Evolutionary conservation across 1,284 basidiomycete species (phyloP).

Genomic region (Lentinula novae-zelandiae): DNA sequence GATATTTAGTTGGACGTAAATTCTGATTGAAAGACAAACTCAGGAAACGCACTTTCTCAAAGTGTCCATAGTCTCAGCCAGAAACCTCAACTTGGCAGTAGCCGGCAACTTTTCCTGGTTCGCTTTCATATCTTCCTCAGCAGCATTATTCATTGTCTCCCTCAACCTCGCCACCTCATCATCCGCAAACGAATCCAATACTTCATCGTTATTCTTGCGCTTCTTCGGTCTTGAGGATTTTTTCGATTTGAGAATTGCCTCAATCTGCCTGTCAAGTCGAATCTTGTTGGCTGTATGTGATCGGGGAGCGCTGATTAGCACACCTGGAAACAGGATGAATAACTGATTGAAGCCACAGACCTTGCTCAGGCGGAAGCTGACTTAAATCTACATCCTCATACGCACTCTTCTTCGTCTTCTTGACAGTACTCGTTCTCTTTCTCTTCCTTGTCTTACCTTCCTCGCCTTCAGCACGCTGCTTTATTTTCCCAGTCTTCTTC

Average conservation of each 20-base stretch:
- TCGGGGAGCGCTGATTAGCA: not conserved
- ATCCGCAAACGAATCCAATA: conserved; percentile 85
- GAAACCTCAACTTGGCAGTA: conserved; percentile 78
- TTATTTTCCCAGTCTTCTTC: conserved; percentile 39
- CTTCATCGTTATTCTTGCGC: conserved; percentile 75
- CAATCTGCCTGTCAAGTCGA: conserved; percentile 70
- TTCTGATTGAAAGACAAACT: conserved; percentile 1
- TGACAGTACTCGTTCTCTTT: conserved; percentile 34
- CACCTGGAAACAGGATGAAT: not conserved
- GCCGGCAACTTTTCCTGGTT: conserved; percentile 86
- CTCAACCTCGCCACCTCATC: conserved; percentile 86
- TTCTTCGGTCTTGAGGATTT: conserved; percentile 63
- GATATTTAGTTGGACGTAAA: conserved; percentile 1
- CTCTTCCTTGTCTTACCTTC: conserved; percentile 47
- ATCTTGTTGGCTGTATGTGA: conserved; percentile 53
- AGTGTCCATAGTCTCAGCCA: conserved; percentile 89
- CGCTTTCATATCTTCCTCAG: conserved; percentile 79
- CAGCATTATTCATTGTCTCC: conserved; percentile 85
- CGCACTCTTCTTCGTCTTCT: conserved; percentile 42
- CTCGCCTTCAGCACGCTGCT: conserved; percentile 37
- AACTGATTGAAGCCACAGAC: conserved; percentile 33
- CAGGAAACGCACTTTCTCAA: conserved; percentile 79
- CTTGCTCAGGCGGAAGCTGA: conserved; percentile 68
- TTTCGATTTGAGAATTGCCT: conserved; percentile 82
- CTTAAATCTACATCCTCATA: conserved; percentile 58